Base-by-base conservation (phyloP, 2,329 filamentous ascomycete genomes). In the Cladophialophora bantiana region DNA sequence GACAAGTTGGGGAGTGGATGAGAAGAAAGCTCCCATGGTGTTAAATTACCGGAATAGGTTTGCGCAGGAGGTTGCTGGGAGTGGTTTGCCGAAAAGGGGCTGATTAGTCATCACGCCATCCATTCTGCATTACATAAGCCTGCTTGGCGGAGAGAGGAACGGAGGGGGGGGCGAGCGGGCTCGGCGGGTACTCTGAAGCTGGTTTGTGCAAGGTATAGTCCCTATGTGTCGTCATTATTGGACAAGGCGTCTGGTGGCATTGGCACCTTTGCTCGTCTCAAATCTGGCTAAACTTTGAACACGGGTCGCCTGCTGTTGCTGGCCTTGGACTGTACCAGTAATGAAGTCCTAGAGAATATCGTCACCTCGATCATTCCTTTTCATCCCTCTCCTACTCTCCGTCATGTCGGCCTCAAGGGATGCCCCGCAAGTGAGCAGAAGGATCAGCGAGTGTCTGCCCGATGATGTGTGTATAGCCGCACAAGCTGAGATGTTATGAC, bases 371-470 rank as follows among this genome's bases (percentile, higher is more conserved):
- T 7, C 6, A 12, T 26, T 45, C 2, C 18, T 53, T 26, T 13
- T n/a, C 26, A 9, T 54, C n/a, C 40, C 31, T 35, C 35, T 38
- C 34, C 36, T 13, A 13, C 18, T 38, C n/a, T 38, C 35, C 34
- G 52, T 32, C 48, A 69, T 67, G 62, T 58, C 65, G 5, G 35
- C n/a, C 15, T 13, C 45, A 26, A 55, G 20, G 20, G 65, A 61
- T 60, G 65, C 62, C 18, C 70, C 71, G 54, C 71, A 67, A 18
- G 38, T 73, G 40, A 73, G 68, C 64, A 62, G 66, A 38, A 66
- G 56, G 32, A 70, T 73, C 34, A 69, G 68, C 34, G 71, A 72
- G 31, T 63, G 66, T 32, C n/a, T 70, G 26, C 67, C 64, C 26
- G 66, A 67, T 31, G 58, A 69, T 58, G 69, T 69, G 68, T 35